These are phyloP conservation scores for Coniella vitis DNA, from an alignment of 2,329 filamentous ascomycete species.

Conservation along the genomic window DNA sequence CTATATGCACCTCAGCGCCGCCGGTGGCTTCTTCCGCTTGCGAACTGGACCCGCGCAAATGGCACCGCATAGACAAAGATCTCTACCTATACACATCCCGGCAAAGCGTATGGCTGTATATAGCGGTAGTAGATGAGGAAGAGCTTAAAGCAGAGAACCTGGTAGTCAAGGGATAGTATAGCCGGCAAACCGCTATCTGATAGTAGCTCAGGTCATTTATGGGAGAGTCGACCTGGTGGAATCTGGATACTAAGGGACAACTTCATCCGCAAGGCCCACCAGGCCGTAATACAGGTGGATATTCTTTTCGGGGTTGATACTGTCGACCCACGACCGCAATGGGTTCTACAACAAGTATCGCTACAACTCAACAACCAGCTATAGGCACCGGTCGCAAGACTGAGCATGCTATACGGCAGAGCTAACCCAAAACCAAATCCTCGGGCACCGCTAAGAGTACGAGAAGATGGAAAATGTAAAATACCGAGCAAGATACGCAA, in stretches of 20 bases:
- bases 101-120: constrained; percentile 56
- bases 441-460: constrained; percentile 39
- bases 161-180: constrained; percentile 56
- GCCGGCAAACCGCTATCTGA: constrained; percentile 44
- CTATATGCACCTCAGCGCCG: neutral
- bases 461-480: constrained; percentile 55
- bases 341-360: constrained; percentile 27
- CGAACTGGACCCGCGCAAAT: constrained; percentile 28
- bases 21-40: constrained; percentile 17
- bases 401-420: constrained; percentile 25
- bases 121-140: constrained; percentile 55
- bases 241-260: constrained; percentile 58
- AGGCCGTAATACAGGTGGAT: constrained; percentile 58
- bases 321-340: constrained; percentile 26
- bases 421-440: constrained; percentile 21
- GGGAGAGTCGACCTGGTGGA: constrained; percentile 58
- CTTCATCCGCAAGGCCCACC: constrained; percentile 20
- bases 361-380: constrained; percentile 28
- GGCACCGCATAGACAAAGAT: constrained; percentile 60
- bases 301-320: constrained; percentile 53
- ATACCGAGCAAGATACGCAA: constrained; percentile 21
- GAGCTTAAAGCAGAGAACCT: constrained; percentile 53
- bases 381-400: constrained; percentile 28
- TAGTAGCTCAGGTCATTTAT: constrained; percentile 24
- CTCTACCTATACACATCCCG: constrained; percentile 59